phyloP scores from a whole-genome alignment of 371 early-diverging fungal species.

The Saksenaea oblongispora region DNA sequence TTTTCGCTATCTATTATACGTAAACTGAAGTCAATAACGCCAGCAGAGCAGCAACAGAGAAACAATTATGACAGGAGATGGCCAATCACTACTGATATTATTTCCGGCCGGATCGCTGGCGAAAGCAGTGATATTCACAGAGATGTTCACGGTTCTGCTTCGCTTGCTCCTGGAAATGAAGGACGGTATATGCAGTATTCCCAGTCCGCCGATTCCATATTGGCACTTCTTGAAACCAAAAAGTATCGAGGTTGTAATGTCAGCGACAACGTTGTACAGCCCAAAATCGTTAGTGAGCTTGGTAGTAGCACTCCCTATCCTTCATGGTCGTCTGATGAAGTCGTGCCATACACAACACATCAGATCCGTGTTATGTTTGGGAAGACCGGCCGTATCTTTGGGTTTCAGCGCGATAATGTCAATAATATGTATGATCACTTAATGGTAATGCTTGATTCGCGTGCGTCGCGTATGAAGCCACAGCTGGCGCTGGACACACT shows the following conservation, averaged over 20 bases:
- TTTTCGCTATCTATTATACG: neutral
- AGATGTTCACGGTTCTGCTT: constrained; percentile 66
- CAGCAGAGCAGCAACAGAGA: constrained; percentile 1
- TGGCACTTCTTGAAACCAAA: constrained; percentile 73
- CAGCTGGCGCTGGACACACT: constrained; percentile 75
- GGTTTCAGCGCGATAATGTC: constrained; percentile 79
- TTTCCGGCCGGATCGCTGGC: neutral
- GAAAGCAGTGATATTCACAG: neutral
- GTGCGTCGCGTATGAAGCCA: constrained; percentile 79
- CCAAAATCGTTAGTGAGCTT: constrained; percentile 15
- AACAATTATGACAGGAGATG: neutral
- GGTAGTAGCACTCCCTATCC: constrained; percentile 52
- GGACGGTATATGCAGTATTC: constrained; percentile 75
- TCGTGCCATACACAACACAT: constrained; percentile 65
- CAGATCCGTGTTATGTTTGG: constrained; percentile 70
- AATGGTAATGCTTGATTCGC: constrained; percentile 84
- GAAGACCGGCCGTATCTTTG: constrained; percentile 64
- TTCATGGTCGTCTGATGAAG: constrained; percentile 67
- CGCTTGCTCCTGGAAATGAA: constrained; percentile 62
- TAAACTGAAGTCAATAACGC: neutral
- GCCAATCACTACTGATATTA: neutral
- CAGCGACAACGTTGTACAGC: constrained; percentile 9
- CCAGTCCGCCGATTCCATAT: constrained; percentile 74
- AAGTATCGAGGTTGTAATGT: constrained; percentile 47
- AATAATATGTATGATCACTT: constrained; percentile 74